Conservation (phyloP, 169 alveolate genomes). For the Plasmodium falciparum region DNA sequence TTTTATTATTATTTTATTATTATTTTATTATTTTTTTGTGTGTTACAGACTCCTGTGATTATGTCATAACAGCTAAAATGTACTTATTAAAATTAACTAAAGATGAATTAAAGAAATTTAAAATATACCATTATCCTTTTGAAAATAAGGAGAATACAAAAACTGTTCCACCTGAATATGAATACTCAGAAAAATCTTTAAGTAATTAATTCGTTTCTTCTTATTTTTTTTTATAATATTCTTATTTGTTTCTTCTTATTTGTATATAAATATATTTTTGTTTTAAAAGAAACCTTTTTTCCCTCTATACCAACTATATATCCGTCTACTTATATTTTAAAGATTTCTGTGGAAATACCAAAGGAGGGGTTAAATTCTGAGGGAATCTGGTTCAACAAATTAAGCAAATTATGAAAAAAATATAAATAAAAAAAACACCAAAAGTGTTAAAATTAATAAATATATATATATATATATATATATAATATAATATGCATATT, state of each 20-base stretch:
- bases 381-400: conserved; percentile 8
- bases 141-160: conserved; percentile 22
- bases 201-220: conserved; percentile 19
- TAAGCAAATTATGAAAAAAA: not conserved
- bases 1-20: too few relatives aligned
- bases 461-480: not conserved
- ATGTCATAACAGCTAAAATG: conserved; percentile 50
- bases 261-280: too few relatives aligned
- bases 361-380: conserved; percentile 31
- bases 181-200: conserved; percentile 51
- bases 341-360: conserved; percentile 38
- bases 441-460: not conserved
- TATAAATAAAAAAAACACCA: not conserved
- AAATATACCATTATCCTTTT: conserved; percentile 32
- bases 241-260: not conserved
- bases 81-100: conserved; percentile 29
- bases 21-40: not conserved
- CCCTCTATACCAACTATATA: conserved; percentile 18
- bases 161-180: conserved; percentile 29
- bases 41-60: conserved; percentile 37
- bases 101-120: conserved; percentile 32
- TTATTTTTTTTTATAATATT: not conserved
- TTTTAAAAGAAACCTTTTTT: conserved; percentile 27
- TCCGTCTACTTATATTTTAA: conserved; percentile 39
- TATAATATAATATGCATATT: not conserved